These are phyloP conservation scores for Cantharellus cinnabarinus DNA, from an alignment of 768 basidiomycete genomes.

Conservation along the genomic window DNA sequence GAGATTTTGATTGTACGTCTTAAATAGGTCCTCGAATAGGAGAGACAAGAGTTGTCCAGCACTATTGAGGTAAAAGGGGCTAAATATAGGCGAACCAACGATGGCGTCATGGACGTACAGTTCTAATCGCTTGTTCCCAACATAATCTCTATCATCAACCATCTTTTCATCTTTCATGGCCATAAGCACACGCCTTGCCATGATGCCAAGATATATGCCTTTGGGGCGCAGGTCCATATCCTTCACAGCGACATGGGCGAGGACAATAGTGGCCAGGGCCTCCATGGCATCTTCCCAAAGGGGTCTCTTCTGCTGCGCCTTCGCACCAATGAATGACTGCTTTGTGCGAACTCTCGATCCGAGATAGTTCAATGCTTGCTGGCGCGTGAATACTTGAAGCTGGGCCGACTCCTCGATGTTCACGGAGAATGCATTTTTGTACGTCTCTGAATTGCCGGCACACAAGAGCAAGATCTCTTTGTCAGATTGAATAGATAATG, in stretches of 20 bases:
- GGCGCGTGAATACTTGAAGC: constrained; percentile 73
- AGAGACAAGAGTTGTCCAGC: constrained; percentile 91
- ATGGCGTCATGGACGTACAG: constrained; percentile 37
- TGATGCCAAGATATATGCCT: constrained; percentile 91
- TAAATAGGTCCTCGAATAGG: constrained; percentile 96
- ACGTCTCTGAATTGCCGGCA: constrained; percentile 77
- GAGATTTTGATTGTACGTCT: constrained; percentile 81
- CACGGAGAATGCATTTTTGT: constrained; percentile 68
- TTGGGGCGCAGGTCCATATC: constrained; percentile 81
- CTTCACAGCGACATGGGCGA: constrained; percentile 86
- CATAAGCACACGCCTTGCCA: constrained; percentile 91
- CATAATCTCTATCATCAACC: constrained; percentile 97
- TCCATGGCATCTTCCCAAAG: constrained; percentile 90
- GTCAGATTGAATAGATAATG: constrained; percentile 88
- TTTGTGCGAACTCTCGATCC: constrained; percentile 84
- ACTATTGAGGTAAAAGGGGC: constrained; percentile 21
- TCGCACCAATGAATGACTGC: constrained; percentile 32
- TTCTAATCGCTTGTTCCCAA: constrained; percentile 96
- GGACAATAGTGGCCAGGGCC: constrained; percentile 89
- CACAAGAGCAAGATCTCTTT: constrained; percentile 92
- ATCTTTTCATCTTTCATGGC: constrained; percentile 92
- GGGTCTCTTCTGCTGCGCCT: constrained; percentile 40
- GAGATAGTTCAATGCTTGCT: constrained; percentile 89
- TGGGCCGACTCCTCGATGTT: constrained; percentile 90
- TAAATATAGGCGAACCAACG: background rate